Evolutionary conservation across 768 basidiomycete species (phyloP).

Genomic region (Ramaria rubella): DNA sequence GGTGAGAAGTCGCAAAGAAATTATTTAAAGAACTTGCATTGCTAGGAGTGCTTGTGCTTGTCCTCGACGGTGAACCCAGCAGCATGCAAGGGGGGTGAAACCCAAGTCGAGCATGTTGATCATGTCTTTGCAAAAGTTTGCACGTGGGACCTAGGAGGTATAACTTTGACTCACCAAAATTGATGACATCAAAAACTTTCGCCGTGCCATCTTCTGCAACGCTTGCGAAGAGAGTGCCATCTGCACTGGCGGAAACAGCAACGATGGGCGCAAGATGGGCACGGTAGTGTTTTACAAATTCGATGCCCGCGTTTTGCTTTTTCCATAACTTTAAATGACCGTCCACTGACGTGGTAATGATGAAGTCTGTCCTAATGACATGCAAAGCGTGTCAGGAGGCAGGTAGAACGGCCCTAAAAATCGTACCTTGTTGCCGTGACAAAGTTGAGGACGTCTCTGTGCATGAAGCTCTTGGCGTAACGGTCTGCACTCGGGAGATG

Average conservation of each 20-base stretch:
- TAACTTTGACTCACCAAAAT: conserved; percentile 70
- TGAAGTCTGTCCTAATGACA: conserved; percentile 73
- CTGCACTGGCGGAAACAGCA: conserved; percentile 78
- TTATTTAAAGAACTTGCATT: conserved; percentile 46
- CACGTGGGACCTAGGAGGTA: background rate
- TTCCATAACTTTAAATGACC: conserved; percentile 99
- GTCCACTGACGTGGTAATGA: conserved; percentile 91
- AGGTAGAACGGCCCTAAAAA: background rate
- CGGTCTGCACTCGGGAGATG: conserved; percentile 89
- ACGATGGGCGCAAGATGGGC: conserved; percentile 79
- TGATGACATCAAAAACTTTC: conserved; percentile 96
- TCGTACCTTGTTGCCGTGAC: conserved; percentile 81
- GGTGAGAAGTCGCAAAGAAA: background rate
- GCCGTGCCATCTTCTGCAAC: conserved; percentile 87
- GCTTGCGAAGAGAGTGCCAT: conserved; percentile 89
- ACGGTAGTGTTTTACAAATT: conserved; percentile 97
- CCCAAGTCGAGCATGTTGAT: conserved; percentile 94
- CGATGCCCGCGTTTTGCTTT: conserved; percentile 92
- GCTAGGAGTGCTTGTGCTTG: conserved; percentile 86
- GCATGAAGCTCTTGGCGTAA: conserved; percentile 98
- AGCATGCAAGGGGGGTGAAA: conserved; percentile 80
- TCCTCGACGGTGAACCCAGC: conserved; percentile 90
- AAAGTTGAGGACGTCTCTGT: conserved; percentile 86
- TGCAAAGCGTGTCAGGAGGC: background rate
- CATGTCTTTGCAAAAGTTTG: conserved; percentile 61